phyloP scores from a whole-genome alignment of 331 rosid species.

The Acacia pycnantha region DNA sequence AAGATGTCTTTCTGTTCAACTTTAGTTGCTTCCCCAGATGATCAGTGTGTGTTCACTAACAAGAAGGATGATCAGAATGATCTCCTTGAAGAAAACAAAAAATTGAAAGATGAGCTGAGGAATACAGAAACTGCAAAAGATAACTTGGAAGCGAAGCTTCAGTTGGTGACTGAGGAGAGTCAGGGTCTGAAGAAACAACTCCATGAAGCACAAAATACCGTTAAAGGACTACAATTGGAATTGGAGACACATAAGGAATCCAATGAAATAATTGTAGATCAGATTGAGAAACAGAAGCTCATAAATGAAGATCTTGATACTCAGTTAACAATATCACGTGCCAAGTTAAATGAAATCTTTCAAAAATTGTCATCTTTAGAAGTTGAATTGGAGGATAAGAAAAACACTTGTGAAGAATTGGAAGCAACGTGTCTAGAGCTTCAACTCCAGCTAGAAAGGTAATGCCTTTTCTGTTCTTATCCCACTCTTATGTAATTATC shows the following conservation, averaged over 20 bases:
- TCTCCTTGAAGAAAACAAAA: constrained; percentile 45
- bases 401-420: constrained; percentile 66
- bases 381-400: constrained; percentile 70
- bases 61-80: constrained; percentile 21
- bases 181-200: constrained; percentile 51
- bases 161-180: constrained; percentile 43
- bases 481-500: background rate
- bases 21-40: constrained; percentile 39
- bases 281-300: constrained; percentile 46
- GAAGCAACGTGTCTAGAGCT: constrained; percentile 81
- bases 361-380: constrained; percentile 63
- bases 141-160: constrained; percentile 57
- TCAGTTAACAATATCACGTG: constrained; percentile 59
- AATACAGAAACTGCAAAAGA: constrained; percentile 44
- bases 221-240: constrained; percentile 56
- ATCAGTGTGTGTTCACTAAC: constrained; percentile 34
- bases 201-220: constrained; percentile 57
- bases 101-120: constrained; percentile 48
- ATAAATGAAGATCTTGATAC: constrained; percentile 70
- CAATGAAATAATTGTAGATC: constrained; percentile 46
- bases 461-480: background rate
- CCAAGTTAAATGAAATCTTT: constrained; percentile 48
- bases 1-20: constrained; percentile 28
- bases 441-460: constrained; percentile 89
- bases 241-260: constrained; percentile 47